Percentiles rank a stretch among this genome's conserved stretches.
Conservation (phyloP, 306 rosid species). For the Malus domestica region DNA sequence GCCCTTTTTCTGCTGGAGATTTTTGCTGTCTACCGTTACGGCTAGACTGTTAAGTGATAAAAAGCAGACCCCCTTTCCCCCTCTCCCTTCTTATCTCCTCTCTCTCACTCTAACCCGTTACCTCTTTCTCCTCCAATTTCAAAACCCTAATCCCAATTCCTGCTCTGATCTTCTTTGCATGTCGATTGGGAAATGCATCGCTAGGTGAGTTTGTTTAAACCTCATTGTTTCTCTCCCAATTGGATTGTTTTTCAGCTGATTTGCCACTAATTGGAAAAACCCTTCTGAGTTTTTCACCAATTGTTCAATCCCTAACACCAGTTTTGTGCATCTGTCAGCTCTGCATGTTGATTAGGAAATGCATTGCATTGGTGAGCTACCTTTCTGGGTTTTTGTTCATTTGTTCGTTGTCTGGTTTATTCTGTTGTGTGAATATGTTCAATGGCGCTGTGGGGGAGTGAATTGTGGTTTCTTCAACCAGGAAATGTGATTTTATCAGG, state of each 20-base stretch:
- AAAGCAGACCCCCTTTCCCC: neutral
- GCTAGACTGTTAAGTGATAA: slow-evolving; percentile 11
- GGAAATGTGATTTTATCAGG: neutral
- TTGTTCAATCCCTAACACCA: slow-evolving; percentile 31
- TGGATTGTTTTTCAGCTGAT: neutral
- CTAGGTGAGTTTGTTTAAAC: slow-evolving; percentile 5
- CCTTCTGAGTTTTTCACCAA: neutral
- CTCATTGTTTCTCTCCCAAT: neutral
- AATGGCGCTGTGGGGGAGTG: slow-evolving; percentile 9
- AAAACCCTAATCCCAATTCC: slow-evolving; percentile 15
- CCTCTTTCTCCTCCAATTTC: slow-evolving; percentile 1
- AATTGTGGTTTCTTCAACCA: slow-evolving; percentile 10
- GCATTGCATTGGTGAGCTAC: slow-evolving; percentile 19
- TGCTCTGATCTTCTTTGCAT: slow-evolving; percentile 15
- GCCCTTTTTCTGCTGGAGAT: slow-evolving; percentile 2
- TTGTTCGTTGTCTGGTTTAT: slow-evolving; percentile 2
- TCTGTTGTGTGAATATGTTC: slow-evolving; percentile 4
- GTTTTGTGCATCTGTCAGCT: slow-evolving; percentile 5
- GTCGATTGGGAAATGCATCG: slow-evolving; percentile 6
- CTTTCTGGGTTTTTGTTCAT: slow-evolving; percentile 17
- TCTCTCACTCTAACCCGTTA: slow-evolving; percentile 5
- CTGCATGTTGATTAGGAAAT: slow-evolving; percentile 13
- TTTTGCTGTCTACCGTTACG: neutral
- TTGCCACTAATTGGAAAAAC: neutral
- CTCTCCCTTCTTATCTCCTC: neutral